Conservation (phyloP, 257 asterid genomes). For the Capsicum pubescens region DNA sequence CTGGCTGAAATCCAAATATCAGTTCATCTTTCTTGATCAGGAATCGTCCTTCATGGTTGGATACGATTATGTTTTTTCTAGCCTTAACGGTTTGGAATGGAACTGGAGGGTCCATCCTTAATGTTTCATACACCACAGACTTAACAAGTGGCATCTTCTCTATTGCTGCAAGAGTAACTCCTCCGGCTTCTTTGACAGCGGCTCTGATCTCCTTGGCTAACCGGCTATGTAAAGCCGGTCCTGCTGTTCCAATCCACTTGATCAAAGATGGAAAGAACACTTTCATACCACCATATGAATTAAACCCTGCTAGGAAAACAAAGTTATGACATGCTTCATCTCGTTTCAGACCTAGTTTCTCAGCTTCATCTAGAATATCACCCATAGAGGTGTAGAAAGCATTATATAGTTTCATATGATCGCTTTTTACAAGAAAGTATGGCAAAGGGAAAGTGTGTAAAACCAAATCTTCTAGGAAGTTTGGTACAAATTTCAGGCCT, state of each 20-base stretch:
- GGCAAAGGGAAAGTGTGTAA: constrained; percentile 65
- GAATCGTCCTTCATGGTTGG: constrained; percentile 30
- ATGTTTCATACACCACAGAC: constrained; percentile 41
- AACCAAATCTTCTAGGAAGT: constrained; percentile 55
- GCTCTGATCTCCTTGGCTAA: constrained; percentile 33
- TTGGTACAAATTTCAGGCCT: constrained; percentile 56
- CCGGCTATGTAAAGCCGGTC: constrained; percentile 38
- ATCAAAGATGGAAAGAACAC: constrained; percentile 40
- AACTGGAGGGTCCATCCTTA: constrained; percentile 45
- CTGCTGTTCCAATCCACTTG: constrained; percentile 40
- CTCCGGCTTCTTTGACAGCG: constrained; percentile 36
- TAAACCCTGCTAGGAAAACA: constrained; percentile 42
- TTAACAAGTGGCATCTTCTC: constrained; percentile 37
- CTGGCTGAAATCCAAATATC: constrained; percentile 40
- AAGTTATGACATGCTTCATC: constrained; percentile 50
- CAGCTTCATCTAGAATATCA: constrained; percentile 45
- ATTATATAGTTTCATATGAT: constrained; percentile 47
- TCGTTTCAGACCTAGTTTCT: constrained; percentile 34
- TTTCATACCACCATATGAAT: constrained; percentile 47
- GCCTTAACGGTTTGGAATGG: constrained; percentile 38
- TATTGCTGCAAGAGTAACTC: constrained; percentile 26
- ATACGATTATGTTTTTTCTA: constrained; percentile 30
- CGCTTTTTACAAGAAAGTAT: constrained; percentile 40
- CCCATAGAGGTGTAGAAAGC: constrained; percentile 27
- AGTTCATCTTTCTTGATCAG: constrained; percentile 39